Conservation (phyloP, 2,329 filamentous ascomycete species). For the Sporothrix inflata region DNA sequence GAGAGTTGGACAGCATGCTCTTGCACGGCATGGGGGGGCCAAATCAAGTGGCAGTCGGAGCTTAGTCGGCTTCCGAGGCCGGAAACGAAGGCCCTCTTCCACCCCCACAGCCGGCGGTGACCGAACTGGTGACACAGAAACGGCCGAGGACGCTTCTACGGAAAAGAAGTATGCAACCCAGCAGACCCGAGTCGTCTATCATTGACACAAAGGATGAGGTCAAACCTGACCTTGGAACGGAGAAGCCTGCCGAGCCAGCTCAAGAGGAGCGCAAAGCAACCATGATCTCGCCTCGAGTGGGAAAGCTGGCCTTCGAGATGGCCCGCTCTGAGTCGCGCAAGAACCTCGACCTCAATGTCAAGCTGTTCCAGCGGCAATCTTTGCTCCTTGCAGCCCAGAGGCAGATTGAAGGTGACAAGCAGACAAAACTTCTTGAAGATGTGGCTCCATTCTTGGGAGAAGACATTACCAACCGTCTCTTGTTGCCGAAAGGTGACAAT, state of each 20-base stretch:
- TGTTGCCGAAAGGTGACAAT: not conserved
- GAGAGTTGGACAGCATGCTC: not conserved
- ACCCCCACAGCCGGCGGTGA: no score
- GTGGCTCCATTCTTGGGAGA: not conserved
- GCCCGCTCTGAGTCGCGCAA: constrained; percentile 30
- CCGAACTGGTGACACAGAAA: not conserved
- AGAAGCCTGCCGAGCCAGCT: not conserved
- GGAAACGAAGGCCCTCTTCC: not conserved
- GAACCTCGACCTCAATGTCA: constrained; percentile 31
- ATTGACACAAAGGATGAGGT: not conserved
- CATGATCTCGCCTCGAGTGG: constrained; percentile 27
- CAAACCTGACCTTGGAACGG: not conserved
- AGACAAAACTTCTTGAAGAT: not conserved
- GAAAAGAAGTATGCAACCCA: constrained; percentile 14
- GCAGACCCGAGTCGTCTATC: constrained; percentile 7
- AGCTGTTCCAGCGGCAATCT: constrained; percentile 34
- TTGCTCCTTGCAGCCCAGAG: constrained; percentile 32
- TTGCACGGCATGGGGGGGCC: not conserved
- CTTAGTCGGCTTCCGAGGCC: constrained; percentile 26
- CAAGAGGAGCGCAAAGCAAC: not conserved
- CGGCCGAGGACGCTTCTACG: constrained; percentile 13
- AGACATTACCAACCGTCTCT: not conserved
- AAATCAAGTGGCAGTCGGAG: constrained; percentile 20
- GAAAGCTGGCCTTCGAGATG: constrained; percentile 33
- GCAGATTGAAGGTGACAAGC: constrained; percentile 26